A percentile compares a stretch with the other conserved stretches of the same genome.
Conservation (phyloP, 208 protist species). For the Leishmania amazonensis region DNA sequence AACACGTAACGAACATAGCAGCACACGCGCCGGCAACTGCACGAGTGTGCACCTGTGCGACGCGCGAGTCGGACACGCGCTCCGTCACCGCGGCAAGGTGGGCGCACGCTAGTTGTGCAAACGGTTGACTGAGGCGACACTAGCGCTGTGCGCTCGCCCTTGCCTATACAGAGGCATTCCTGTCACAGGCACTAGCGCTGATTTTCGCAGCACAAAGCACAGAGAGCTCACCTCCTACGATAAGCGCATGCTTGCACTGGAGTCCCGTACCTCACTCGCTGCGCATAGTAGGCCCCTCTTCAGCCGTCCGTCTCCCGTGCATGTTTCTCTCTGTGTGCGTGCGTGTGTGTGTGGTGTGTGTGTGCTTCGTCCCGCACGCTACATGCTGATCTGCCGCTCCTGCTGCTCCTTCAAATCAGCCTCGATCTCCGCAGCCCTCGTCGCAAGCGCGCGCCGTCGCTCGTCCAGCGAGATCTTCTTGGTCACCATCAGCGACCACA, state of each 20-base stretch:
- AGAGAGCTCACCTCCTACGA: background rate
- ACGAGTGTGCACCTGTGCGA: background rate
- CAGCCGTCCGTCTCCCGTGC: too few species aligned
- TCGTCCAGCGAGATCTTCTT: constrained; percentile 39
- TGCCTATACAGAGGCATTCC: background rate
- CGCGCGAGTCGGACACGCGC: background rate
- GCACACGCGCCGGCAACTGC: background rate
- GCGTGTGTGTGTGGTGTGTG: background rate
- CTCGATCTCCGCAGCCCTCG: constrained; percentile 15
- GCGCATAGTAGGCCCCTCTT: background rate
- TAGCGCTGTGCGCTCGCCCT: background rate
- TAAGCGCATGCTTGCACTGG: background rate
- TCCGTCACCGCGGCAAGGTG: background rate
- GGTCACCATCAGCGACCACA: constrained; percentile 47
- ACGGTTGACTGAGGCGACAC: background rate
- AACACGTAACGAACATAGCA: background rate
- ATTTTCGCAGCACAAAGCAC: background rate
- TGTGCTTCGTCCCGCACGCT: background rate
- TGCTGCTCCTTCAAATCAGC: constrained; percentile 28
- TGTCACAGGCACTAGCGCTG: background rate
- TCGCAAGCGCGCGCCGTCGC: constrained; percentile 18
- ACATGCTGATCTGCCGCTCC: constrained; percentile 30
- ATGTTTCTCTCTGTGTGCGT: too few species aligned
- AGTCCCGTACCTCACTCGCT: background rate
- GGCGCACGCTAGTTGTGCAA: background rate